Base-by-base conservation (phyloP, 495 filamentous ascomycete genomes). In the Aspergillus egyptiacus region DNA sequence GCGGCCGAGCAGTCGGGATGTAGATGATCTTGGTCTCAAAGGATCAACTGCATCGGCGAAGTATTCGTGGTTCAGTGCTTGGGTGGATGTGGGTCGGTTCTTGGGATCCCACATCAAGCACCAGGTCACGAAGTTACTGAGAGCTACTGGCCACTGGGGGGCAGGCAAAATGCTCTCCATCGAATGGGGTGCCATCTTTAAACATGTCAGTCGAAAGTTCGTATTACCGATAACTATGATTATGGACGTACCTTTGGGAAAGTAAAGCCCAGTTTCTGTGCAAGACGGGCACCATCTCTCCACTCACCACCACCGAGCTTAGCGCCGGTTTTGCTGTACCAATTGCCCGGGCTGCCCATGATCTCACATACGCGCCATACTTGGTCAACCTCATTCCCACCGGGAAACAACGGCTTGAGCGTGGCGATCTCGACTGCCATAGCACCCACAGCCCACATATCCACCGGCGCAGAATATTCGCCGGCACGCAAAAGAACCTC, bases 81-180 rank as follows among this genome's bases (percentile, higher is more conserved):
- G 91, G 1, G 84, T 81, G 25, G 91, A 95, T n/a, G 94, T 99
- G 39, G 94, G 94, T 47, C 94, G 77, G 64, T 72, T 82, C 70
- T 90, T 91, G 13, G 94, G 94, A 68, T 99, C 94, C 94, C 94
- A 99, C 93, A 97, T 95, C 50, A 99, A 68, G 70, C 94, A 99
- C 91, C 90, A 96, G 2, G 94, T 97, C 39, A 99, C 94, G 59
- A 99, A 96, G 23, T 90, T 77, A 56, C 82, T 83, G 23, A 99
- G 77, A 27, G 88, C 86, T 1, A 82, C 71, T 3, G 94, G 93
- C 94, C 94, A 99, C 61, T 93, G 86, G 11, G 94, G 89, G 4
- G 85, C 58, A 54, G 88, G 87, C 5, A 97, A 77, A 54, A 97
- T 94, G 22, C 86, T 89, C 51, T 96, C 93, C 86, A 99, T 93